Base-by-base conservation (phyloP, 768 basidiomycete species). In the Tylopilus sp. region DNA sequence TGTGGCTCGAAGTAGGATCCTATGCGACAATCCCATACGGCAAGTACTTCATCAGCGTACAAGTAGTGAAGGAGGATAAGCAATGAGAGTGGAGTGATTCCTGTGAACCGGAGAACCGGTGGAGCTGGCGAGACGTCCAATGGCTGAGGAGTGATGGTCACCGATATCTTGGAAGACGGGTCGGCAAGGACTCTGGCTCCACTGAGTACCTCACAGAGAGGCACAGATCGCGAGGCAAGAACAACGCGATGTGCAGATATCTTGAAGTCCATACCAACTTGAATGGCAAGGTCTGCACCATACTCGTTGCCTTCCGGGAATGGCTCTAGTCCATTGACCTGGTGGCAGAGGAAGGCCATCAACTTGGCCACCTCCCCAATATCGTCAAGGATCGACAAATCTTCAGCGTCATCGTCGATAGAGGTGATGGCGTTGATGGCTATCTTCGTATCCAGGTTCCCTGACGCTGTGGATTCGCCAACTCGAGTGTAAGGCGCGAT, bases 41-140 rank as follows among this genome's bases (percentile, higher is more conserved):
- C 83, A 11, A 91, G 73, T 1, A 95, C 68, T 36, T 84, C 79
- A 65, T 99, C 95, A 1, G 88, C 79, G 68, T 98, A 98, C n/a
- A 98, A 68, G 61, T 93, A 98, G 21, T 83, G 78, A 18, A 97
- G 66, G 18, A 98, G 72, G 20, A 95, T 76, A 15, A 97, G 78
- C 15, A 86, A 68, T 0, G 91, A 72, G 7, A 95, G 70, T 0
- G 86, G 76, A 40, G 83, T 79, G 53, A 80, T 81, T 2, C 81
- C 81, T 0, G 72, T 62, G 40, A 95, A 59, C 17, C 64, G 63
- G 13, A 69, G 51, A 8, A 26, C 35, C 1, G 44, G 36, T 30
- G 30, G 45, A 41, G 40, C 35, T 17, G 25, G 45, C 26, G 40
- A 22, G 11, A 7, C 11, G 22, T 21, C 51, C 17, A 10, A 11